phyloP scores from a whole-genome alignment of 768 basidiomycete species.

The Cystofilobasidium ferigula region DNA sequence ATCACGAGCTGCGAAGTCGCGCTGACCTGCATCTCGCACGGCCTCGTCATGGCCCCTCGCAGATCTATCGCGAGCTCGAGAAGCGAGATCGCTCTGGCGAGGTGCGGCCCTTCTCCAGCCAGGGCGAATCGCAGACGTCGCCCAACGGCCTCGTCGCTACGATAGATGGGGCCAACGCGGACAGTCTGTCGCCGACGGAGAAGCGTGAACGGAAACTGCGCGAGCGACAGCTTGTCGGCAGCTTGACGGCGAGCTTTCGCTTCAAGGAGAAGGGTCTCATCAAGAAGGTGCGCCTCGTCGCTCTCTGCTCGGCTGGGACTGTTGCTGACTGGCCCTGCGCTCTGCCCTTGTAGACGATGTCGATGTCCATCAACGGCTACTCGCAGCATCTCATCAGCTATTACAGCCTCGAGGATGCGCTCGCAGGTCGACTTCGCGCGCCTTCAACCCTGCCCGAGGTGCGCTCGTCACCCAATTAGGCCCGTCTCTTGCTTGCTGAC shows the following conservation, averaged over 20 bases:
- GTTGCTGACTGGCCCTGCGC: background rate
- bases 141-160: background rate
- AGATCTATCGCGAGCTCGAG: conserved; percentile 5
- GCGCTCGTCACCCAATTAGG: conserved; percentile 66
- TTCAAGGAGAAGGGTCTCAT: conserved; percentile 87
- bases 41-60: background rate
- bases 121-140: background rate
- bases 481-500: conserved; percentile 39
- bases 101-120: background rate
- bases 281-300: conserved; percentile 66
- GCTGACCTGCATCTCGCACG: background rate
- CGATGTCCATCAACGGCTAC: conserved; percentile 69
- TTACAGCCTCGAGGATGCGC: conserved; percentile 84
- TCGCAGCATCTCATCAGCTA: conserved; percentile 90
- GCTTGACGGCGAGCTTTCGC: conserved; percentile 82
- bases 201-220: background rate
- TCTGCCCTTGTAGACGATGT: conserved; percentile 61
- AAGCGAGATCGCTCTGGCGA: background rate
- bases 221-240: conserved; percentile 75
- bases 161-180: too few species aligned
- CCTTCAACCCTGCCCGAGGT: conserved; percentile 84
- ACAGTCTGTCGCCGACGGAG: background rate
- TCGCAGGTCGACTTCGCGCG: conserved; percentile 71
- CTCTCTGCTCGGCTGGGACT: background rate
- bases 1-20: too few species aligned